A percentile compares a stretch with the other conserved stretches of the same genome.
Evolutionary conservation across 106 monocot species (phyloP).

Genomic region (Dendrobium officinale): DNA sequence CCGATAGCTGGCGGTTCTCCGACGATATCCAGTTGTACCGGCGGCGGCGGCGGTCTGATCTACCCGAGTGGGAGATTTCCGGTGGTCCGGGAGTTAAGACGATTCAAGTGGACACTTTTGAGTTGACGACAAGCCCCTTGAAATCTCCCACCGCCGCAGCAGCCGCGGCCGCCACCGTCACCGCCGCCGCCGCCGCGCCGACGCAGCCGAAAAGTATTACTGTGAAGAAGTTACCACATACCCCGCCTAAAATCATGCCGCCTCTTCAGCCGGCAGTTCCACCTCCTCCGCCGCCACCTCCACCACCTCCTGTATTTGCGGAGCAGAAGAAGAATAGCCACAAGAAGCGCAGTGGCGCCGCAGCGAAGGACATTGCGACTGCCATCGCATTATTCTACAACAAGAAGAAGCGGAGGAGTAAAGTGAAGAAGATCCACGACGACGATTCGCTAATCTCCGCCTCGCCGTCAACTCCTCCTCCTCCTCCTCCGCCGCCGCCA

Average conservation of each 20-base stretch:
- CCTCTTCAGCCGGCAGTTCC: too few relatives aligned
- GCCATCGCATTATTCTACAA: conserved; percentile 54
- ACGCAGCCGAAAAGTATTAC: too few relatives aligned
- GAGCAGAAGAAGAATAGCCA: conserved; percentile 17
- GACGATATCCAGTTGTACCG: conserved; percentile 52
- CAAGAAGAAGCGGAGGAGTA: conserved; percentile 50
- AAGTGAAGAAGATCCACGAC: conserved; percentile 23
- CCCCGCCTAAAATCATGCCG: too few relatives aligned
- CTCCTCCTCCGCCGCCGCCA: conserved; percentile 42
- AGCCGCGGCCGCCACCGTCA: conserved; percentile 31
- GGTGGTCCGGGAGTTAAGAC: conserved; percentile 20
- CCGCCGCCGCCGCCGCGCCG: too few relatives aligned
- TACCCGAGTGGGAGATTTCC: not conserved
- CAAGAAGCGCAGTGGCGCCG: conserved; percentile 32
- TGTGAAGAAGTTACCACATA: too few relatives aligned
- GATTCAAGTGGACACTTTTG: conserved; percentile 33
- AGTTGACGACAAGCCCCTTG: not conserved
- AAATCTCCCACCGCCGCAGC: conserved; percentile 17
- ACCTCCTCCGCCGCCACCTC: too few relatives aligned
- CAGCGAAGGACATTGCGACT: conserved; percentile 56
- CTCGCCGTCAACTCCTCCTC: conserved; percentile 8
- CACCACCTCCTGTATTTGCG: not conserved
- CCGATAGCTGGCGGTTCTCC: conserved; percentile 40
- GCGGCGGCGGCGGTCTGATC: conserved; percentile 7
- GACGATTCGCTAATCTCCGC: conserved; percentile 7